phyloP scores from a whole-genome alignment of 2,329 filamentous ascomycete genomes.

The Aureobasidium pullulans region DNA sequence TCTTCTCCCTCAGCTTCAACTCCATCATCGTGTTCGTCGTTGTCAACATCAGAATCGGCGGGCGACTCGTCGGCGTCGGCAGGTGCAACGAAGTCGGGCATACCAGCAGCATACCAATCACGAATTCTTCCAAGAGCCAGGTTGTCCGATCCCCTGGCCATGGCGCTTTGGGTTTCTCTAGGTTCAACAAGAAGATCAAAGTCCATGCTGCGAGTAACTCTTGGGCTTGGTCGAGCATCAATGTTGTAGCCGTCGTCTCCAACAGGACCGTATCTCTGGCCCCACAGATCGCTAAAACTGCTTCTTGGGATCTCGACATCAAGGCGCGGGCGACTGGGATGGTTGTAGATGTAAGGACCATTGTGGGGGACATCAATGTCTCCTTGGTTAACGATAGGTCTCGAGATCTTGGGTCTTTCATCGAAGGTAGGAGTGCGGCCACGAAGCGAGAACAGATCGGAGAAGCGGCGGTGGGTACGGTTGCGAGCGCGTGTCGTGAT shows the following conservation, averaged over 20 bases:
- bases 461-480: background rate
- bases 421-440: background rate
- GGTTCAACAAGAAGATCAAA: background rate
- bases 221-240: background rate
- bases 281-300: constrained; percentile 13
- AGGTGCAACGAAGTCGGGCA: background rate
- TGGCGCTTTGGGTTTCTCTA: background rate
- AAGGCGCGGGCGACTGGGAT: background rate
- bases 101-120: background rate
- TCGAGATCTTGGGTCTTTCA: background rate
- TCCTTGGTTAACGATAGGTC: constrained; percentile 3
- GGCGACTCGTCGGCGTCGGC: background rate
- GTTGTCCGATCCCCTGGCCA: background rate
- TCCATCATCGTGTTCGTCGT: background rate
- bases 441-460: background rate
- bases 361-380: background rate
- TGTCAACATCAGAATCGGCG: background rate
- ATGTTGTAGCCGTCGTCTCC: background rate
- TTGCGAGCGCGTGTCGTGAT: background rate
- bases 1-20: background rate
- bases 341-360: constrained; percentile 4
- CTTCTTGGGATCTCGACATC: constrained; percentile 2
- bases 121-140: background rate
- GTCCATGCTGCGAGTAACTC: background rate
- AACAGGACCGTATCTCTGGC: constrained; percentile 1